phyloP scores from a whole-genome alignment of 495 filamentous ascomycete species.

The Alectoria sarmentosa region DNA sequence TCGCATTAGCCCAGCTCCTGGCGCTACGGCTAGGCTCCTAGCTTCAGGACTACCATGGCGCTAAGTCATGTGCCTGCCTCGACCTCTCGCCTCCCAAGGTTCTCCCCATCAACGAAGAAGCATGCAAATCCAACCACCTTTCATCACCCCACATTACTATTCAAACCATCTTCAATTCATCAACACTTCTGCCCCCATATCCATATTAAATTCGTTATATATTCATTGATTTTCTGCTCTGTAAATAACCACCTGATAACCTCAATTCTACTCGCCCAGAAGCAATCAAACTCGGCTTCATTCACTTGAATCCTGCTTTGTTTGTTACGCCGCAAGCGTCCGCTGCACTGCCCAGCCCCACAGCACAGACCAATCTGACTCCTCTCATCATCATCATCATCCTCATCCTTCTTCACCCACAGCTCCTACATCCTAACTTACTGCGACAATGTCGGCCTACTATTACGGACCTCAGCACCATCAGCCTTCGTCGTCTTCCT shows the following conservation, averaged over 20 bases:
- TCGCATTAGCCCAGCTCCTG: background rate
- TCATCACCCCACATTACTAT: background rate
- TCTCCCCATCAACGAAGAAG: background rate
- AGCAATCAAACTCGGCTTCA: background rate
- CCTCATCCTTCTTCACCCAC: slow-evolving; percentile 5
- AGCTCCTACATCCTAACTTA: background rate
- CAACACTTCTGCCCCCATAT: background rate
- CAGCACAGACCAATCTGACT: slow-evolving; percentile 9
- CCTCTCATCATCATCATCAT: slow-evolving; percentile 4
- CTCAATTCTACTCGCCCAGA: background rate
- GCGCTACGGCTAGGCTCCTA: background rate
- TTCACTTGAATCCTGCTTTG: slow-evolving; percentile 1
- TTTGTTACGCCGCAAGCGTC: slow-evolving; percentile 17
- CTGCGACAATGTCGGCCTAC: slow-evolving; percentile 65
- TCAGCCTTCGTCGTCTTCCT: slow-evolving; percentile 50
- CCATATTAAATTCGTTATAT: background rate
- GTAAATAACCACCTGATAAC: background rate
- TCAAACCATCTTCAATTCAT: too few species aligned
- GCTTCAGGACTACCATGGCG: background rate
- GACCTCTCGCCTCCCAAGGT: background rate
- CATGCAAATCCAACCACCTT: background rate
- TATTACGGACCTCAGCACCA: slow-evolving; percentile 58
- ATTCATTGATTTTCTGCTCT: background rate
- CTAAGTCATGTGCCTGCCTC: background rate
- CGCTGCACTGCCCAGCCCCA: slow-evolving; percentile 17